Base-by-base conservation (phyloP, 164 flowering plant genomes). In the Stephania japonica region DNA sequence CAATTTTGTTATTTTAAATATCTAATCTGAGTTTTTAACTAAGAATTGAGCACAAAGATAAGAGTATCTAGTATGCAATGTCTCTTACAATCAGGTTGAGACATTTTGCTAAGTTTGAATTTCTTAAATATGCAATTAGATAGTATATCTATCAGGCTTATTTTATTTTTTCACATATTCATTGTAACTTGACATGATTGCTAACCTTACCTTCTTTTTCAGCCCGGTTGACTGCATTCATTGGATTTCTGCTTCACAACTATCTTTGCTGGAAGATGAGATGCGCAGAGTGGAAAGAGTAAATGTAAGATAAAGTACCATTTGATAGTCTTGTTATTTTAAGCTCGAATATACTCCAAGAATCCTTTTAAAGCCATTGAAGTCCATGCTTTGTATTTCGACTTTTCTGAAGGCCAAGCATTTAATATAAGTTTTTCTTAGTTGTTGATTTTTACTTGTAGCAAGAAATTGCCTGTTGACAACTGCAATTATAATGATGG, bases 191-290 rank as follows among this genome's bases (percentile, higher is more conserved):
- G 21, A 19, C 2, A 13, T 10, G 32, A 12, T 69, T 32, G 53
- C 18, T 18, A 32, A 70, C 62, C 23, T 63, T 8, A 62, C 63
- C 38, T 42, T 71, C 59, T 21, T 71, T 75, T 61, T 75, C 94
- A 92, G 99, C 85, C 99, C 98, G 65, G 99, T 94, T 68, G 94
- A 95, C 78, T 95, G 99, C 83, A 95, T 95, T 75, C 97, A 95
- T 81, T 89, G 97, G 99, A 92, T 94, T 47, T 91, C 98, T 73
- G 96, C 97, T 65, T 89, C 94, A 69, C 99, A 92, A 80, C 71
- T 95, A 61, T 91, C 98, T 10, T 81, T 95, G 80, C 99, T 95
- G 64, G 99, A 95, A 86, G 97, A 92, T 81, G 97, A 95, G 81
- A 92, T 95, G 99, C 94, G 97, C 49, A 85, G 94, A 72, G 89